Percentiles rank a stretch among this genome's conserved stretches.
phyloP scores from a whole-genome alignment of 176 grass and related monocot species.

The Carex myosuroides region DNA sequence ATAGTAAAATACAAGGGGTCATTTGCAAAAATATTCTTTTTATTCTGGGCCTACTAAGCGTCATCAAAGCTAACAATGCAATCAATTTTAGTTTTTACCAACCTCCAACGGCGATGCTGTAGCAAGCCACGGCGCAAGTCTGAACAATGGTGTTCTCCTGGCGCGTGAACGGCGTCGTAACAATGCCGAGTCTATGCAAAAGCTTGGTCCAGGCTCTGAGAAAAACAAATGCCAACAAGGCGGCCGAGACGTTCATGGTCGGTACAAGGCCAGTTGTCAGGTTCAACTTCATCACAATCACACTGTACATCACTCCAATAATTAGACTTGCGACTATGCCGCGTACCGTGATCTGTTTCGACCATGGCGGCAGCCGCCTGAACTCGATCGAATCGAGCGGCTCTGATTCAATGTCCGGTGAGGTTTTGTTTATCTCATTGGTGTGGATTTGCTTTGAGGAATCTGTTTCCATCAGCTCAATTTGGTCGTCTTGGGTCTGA shows the following conservation, averaged over 20 bases:
- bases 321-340: conserved; percentile 55
- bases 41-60: neutral
- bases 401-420: conserved; percentile 32
- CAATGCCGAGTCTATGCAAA: conserved; percentile 56
- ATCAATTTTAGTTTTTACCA: neutral
- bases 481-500: neutral
- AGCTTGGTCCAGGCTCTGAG: conserved; percentile 69
- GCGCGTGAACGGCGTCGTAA: conserved; percentile 65
- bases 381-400: conserved; percentile 18
- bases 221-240: conserved; percentile 82
- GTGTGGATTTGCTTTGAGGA: conserved; percentile 13
- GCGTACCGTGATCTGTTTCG: conserved; percentile 59
- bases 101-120: conserved; percentile 85
- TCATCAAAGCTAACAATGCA: neutral
- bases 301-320: conserved; percentile 76
- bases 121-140: conserved; percentile 87
- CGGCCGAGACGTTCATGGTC: conserved; percentile 91
- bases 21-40: neutral
- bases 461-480: conserved; percentile 20
- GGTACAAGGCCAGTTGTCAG: conserved; percentile 82
- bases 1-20: neutral
- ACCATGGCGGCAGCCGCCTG: conserved; percentile 68
- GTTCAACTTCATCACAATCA: conserved; percentile 91
- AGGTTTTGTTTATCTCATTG: conserved; percentile 35
- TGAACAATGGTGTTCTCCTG: conserved; percentile 99